Conservation (phyloP, 1,284 basidiomycete genomes). For the Fistulinella staudtii region DNA sequence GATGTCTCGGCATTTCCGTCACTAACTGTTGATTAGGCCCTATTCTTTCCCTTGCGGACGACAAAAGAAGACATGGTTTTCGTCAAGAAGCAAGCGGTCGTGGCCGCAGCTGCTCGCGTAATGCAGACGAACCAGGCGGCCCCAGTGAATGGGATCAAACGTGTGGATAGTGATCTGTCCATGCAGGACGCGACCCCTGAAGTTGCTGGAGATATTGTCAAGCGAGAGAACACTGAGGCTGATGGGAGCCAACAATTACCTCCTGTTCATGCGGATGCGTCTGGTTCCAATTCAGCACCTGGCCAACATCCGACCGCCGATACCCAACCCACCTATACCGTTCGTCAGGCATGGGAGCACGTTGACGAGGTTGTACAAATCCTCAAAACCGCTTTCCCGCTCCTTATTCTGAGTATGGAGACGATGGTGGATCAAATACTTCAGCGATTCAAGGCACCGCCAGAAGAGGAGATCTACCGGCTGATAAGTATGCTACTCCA, state of each 20-base stretch:
- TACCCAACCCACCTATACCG: slow-evolving; percentile 37
- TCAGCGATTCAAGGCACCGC: slow-evolving; percentile 85
- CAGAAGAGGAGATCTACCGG: slow-evolving; percentile 95
- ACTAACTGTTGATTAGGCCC: slow-evolving; percentile 53
- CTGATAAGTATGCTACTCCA: slow-evolving; percentile 82
- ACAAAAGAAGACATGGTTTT: slow-evolving; percentile 84
- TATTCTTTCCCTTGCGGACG: slow-evolving; percentile 95
- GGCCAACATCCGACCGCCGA: slow-evolving; percentile 30
- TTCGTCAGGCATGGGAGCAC: slow-evolving; percentile 82
- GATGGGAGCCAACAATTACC: slow-evolving; percentile 24
- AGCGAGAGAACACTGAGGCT: slow-evolving; percentile 25
- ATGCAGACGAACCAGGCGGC: slow-evolving; percentile 24
- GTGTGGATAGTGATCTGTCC: slow-evolving; percentile 26
- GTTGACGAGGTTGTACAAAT: slow-evolving; percentile 95
- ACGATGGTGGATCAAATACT: slow-evolving; percentile 97
- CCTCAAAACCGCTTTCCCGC: slow-evolving; percentile 94
- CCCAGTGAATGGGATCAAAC: slow-evolving; percentile 27
- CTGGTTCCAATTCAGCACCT: slow-evolving; percentile 12
- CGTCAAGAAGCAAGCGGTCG: slow-evolving; percentile 42
- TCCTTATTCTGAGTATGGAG: slow-evolving; percentile 93
- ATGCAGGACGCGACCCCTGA: slow-evolving; percentile 35
- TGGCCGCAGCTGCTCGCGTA: slow-evolving; percentile 36
- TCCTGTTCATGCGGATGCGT: slow-evolving; percentile 15
- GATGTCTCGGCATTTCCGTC: neutral
- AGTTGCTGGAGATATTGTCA: slow-evolving; percentile 24